phyloP scores from a whole-genome alignment of 106 monocot genomes.

The Chionographis japonica region DNA sequence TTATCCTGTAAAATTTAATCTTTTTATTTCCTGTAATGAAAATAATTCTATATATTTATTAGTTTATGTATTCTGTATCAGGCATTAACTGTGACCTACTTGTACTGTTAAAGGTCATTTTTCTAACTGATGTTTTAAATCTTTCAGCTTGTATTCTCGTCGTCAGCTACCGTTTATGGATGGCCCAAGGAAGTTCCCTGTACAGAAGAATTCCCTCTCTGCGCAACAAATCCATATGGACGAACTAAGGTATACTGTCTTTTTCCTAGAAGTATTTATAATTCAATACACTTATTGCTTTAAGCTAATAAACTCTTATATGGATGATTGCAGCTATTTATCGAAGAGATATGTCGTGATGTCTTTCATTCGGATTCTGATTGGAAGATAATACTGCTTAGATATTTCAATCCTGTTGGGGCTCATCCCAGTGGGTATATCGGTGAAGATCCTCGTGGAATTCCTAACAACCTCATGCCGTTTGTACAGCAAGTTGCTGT shows the following conservation, averaged over 20 bases:
- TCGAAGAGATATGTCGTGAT: slow-evolving; percentile 91
- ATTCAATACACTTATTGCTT: background rate
- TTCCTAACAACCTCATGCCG: slow-evolving; percentile 98
- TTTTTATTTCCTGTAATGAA: too few relatives aligned
- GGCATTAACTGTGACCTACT: background rate
- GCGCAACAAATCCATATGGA: slow-evolving; percentile 85
- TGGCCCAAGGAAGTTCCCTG: slow-evolving; percentile 89
- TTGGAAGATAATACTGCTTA: slow-evolving; percentile 77
- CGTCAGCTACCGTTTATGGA: slow-evolving; percentile 94
- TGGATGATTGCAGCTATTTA: slow-evolving; percentile 55
- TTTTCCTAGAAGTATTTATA: background rate
- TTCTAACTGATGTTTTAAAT: background rate
- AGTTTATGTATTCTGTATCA: background rate
- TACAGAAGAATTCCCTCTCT: slow-evolving; percentile 73
- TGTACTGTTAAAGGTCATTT: background rate
- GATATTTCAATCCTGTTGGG: slow-evolving; percentile 97
- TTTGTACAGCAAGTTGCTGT: slow-evolving; percentile 94
- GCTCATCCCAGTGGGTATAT: slow-evolving; percentile 87
- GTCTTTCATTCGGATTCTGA: slow-evolving; percentile 49
- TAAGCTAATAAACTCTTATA: background rate
- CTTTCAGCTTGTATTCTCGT: slow-evolving; percentile 89
- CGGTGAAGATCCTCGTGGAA: slow-evolving; percentile 92
- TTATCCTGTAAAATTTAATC: too few relatives aligned
- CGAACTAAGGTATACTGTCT: slow-evolving; percentile 59
- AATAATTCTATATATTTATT: too few relatives aligned